These are phyloP conservation scores for Claviceps citrina DNA, from an alignment of 2,329 filamentous ascomycete species.

Conservation along the genomic window DNA sequence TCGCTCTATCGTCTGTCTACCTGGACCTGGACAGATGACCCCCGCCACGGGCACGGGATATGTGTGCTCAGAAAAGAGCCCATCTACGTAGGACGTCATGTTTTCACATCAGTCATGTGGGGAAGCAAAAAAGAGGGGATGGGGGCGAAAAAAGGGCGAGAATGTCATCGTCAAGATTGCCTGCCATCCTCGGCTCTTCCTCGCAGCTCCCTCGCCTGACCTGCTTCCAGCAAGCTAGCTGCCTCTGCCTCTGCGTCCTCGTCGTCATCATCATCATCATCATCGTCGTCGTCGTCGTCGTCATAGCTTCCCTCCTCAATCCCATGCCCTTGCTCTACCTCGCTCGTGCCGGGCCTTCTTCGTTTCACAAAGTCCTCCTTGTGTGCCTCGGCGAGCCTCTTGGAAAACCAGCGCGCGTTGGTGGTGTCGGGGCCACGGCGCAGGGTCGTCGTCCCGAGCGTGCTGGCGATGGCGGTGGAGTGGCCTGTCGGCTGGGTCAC, in stretches of 20 bases:
- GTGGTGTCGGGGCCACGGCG: conserved; percentile 20
- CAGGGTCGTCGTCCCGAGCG: conserved; percentile 12
- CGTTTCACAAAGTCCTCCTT: conserved; percentile 84
- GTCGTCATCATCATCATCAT: conserved; percentile 9
- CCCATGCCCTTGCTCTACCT: conserved; percentile 12
- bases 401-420: conserved; percentile 28
- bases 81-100: no score
- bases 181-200: conserved; percentile 8
- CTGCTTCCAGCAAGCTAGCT: conserved; percentile 7
- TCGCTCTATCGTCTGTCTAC: no score
- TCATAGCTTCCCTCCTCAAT: conserved; percentile 17
- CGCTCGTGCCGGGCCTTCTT: conserved; percentile 24
- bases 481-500: conserved; percentile 6
- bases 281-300: conserved; percentile 20
- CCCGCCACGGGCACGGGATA: no score
- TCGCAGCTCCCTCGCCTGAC: conserved; percentile 1
- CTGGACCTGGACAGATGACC: no score
- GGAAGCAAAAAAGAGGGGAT: no score
- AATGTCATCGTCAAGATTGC: no score
- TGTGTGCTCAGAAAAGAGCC: no score
- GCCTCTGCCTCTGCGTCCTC: conserved; percentile 5
- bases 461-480: conserved; percentile 11
- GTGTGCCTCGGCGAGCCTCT: conserved; percentile 70
- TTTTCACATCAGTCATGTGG: no score
- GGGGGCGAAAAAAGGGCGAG: no score